Percentiles rank a stretch among this genome's conserved stretches.
phyloP scores from a whole-genome alignment of 371 early-diverging fungal genomes.

The Syncephalis fuscata region DNA sequence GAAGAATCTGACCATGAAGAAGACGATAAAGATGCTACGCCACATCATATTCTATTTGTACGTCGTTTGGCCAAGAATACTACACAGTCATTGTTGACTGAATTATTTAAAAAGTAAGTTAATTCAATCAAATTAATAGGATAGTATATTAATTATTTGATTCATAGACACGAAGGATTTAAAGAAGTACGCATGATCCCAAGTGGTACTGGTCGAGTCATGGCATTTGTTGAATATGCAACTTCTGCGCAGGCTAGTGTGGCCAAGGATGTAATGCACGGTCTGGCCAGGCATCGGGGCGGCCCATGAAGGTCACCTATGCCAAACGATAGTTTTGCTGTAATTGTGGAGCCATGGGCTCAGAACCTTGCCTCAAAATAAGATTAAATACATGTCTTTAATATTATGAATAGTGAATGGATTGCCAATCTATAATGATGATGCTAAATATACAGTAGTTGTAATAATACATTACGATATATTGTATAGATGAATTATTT shows the following conservation, averaged over 20 bases:
- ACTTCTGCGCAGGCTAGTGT: conserved; percentile 54
- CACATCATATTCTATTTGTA: conserved; percentile 68
- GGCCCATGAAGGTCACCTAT: conserved; percentile 66
- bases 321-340: conserved; percentile 34
- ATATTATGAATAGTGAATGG: too few relatives aligned
- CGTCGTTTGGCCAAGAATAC: conserved; percentile 69
- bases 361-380: too few relatives aligned
- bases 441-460: too few relatives aligned
- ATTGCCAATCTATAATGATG: too few relatives aligned
- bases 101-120: conserved; percentile 43
- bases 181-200: conserved; percentile 79
- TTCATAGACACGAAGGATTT: conserved; percentile 51
- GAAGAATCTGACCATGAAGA: too few relatives aligned
- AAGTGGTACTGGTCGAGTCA: conserved; percentile 41
- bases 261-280: conserved; percentile 59
- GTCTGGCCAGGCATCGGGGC: conserved; percentile 52
- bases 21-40: neutral
- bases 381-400: too few relatives aligned
- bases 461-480: too few relatives aligned
- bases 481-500: too few relatives aligned
- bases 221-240: conserved; percentile 91
- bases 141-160: too few relatives aligned
- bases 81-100: conserved; percentile 35
- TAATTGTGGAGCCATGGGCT: too few relatives aligned
- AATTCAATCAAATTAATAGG: too few relatives aligned